Base-by-base conservation (phyloP, 768 basidiomycete genomes). In the Mycena albidolilacea region DNA sequence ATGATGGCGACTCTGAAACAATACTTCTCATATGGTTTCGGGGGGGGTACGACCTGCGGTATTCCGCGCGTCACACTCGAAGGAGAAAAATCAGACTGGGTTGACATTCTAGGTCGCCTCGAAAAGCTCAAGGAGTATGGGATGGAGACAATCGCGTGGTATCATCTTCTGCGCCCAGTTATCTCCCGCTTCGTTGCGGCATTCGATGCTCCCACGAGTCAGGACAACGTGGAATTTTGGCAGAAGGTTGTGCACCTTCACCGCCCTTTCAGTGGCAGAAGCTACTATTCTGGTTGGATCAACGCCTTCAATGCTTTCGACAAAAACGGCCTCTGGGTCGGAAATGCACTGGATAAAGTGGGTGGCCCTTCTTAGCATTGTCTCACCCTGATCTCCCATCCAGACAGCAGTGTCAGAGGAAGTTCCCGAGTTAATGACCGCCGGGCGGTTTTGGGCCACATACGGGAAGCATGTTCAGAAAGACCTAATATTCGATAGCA, bases 1-100 rank as follows among this genome's bases (percentile, higher is more conserved):
- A 81, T 85, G 79, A 86, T 89, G 85, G 80, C 84, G 7, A 83
- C 81, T 23, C 73, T 86, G 77, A 84, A 86, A 69, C 70, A 80
- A n/a, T 86, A 83, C 69, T 87, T 87, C 77, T 38, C 76, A 7
- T 85, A 83, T 72, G 41, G 7, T 15, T 78, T 74, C 39, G 7
- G 70, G 69, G 17, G 14, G 7, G 54, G 23, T 86, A 86, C 55
- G 30, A 3, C 30, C 86, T 88, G 17, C 80, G 77, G 41, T 80
- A 46, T 46, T 15, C 46, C 46, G 14, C 46, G 46, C 46, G 46
- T 89, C 59, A 87, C 86, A 7, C 82, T 89, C 43, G 80, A 84
- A 61, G 87, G 87, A 0, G 80, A 79, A 48, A 80, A 78, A 41
- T 64, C 75, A 3, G 88, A 89, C 75, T 88, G 84, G 82, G 69